Conservation (phyloP, 192 early-diverging fungal genomes). For the Dispira parvispora region DNA sequence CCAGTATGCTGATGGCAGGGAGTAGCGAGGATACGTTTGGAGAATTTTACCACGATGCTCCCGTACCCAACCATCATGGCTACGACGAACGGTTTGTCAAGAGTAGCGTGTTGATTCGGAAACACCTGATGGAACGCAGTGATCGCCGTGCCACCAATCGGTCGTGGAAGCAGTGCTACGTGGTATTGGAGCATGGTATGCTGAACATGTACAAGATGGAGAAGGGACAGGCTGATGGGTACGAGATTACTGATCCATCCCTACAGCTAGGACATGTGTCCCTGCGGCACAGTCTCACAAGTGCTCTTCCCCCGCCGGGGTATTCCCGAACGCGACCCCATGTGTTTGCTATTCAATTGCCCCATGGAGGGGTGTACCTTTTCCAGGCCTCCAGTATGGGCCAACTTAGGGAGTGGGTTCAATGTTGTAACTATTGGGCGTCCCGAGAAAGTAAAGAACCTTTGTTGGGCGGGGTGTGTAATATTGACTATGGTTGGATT, state of each 20-base stretch:
- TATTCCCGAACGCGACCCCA: slow-evolving; percentile 58
- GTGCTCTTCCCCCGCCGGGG: slow-evolving; percentile 67
- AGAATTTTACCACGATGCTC: background rate
- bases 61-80: slow-evolving; percentile 7
- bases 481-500: slow-evolving; percentile 91
- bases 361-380: slow-evolving; percentile 71
- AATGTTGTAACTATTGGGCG: slow-evolving; percentile 89
- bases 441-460: slow-evolving; percentile 82
- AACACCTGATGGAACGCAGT: slow-evolving; percentile 60
- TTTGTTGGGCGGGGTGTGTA: slow-evolving; percentile 68
- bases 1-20: slow-evolving; percentile 2
- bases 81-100: slow-evolving; percentile 21
- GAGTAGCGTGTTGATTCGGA: slow-evolving; percentile 73
- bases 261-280: slow-evolving; percentile 33
- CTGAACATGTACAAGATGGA: slow-evolving; percentile 74
- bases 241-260: slow-evolving; percentile 31
- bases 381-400: slow-evolving; percentile 64
- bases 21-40: background rate
- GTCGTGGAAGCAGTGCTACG: slow-evolving; percentile 69
- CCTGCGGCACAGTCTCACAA: slow-evolving; percentile 71
- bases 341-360: slow-evolving; percentile 74
- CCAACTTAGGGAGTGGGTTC: slow-evolving; percentile 67
- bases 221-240: slow-evolving; percentile 20
- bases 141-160: slow-evolving; percentile 70
- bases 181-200: slow-evolving; percentile 54